Conservation (phyloP, 805 yeast genomes). For the Novakomyces olei region DNA sequence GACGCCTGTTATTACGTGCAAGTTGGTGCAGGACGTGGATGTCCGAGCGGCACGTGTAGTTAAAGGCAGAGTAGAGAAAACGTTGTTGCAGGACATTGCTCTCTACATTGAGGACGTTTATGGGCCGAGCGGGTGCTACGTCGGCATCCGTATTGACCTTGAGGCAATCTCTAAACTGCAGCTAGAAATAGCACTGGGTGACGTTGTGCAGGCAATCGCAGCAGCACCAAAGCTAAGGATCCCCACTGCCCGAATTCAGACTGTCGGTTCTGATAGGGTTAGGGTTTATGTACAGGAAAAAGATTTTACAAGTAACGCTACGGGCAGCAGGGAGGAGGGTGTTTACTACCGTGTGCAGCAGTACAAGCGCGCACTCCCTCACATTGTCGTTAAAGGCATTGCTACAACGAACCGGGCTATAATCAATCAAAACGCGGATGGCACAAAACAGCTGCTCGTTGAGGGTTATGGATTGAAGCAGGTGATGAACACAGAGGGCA, state of each 20-base stretch:
- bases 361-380: constrained; percentile 63
- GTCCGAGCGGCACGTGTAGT: constrained; percentile 98
- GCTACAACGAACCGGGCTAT: constrained; percentile 88
- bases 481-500: constrained; percentile 96
- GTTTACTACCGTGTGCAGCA: constrained; percentile 77
- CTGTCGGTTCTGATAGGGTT: not conserved
- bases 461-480: constrained; percentile 94
- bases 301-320: constrained; percentile 2
- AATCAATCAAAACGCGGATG: constrained; percentile 71
- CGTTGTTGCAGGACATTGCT: constrained; percentile 66
- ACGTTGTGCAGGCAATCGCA: constrained; percentile 61
- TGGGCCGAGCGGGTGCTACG: constrained; percentile 49
- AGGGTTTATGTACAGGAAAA: not conserved
- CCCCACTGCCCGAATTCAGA: constrained; percentile 15
- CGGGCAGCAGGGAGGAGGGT: constrained; percentile 21
- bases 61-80: constrained; percentile 90
- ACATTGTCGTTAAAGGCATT: constrained; percentile 79
- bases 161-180: constrained; percentile 73
- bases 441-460: constrained; percentile 64
- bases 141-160: constrained; percentile 63
- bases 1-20: constrained; percentile 91
- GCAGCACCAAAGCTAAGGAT: constrained; percentile 81
- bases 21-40: constrained; percentile 74
- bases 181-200: constrained; percentile 67
- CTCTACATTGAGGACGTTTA: constrained; percentile 86